These are phyloP conservation scores for Polyplosphaeria fusca DNA, from an alignment of 495 filamentous ascomycete genomes.

Conservation along the genomic window DNA sequence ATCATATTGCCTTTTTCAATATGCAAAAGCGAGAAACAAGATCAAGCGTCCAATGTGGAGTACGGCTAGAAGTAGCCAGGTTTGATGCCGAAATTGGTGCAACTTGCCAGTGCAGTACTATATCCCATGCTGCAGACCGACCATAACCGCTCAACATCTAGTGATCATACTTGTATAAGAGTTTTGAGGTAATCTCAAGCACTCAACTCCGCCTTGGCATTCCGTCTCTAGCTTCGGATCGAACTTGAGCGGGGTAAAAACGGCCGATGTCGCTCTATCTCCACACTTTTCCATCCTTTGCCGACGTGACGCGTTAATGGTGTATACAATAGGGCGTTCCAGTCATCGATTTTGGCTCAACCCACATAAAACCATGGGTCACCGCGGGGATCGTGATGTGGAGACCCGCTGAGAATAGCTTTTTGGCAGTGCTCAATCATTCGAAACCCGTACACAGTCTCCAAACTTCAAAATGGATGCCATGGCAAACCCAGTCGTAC, in stretches of 20 bases:
- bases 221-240: background rate
- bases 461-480: slow-evolving; percentile 12
- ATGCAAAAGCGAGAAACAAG: no score
- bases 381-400: background rate
- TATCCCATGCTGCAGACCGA: no score
- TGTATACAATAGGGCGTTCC: background rate
- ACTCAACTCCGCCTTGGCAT: background rate
- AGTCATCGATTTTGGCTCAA: background rate
- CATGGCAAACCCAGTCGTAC: slow-evolving; percentile 13
- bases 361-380: background rate
- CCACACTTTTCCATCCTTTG: slow-evolving; percentile 17
- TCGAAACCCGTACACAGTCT: background rate
- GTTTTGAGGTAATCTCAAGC: no score
- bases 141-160: no score
- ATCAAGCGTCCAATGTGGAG: no score
- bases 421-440: no score
- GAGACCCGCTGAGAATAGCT: no score
- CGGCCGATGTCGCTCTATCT: slow-evolving; percentile 11
- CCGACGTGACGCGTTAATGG: slow-evolving; percentile 8
- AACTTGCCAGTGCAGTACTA: no score
- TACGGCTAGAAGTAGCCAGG: no score
- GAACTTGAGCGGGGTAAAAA: slow-evolving; percentile 7
- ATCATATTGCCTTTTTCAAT: no score
- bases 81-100: no score
- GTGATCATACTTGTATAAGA: no score